Conservation (phyloP, 2,329 filamentous ascomycete species). For the Aspergillus floridensis region DNA sequence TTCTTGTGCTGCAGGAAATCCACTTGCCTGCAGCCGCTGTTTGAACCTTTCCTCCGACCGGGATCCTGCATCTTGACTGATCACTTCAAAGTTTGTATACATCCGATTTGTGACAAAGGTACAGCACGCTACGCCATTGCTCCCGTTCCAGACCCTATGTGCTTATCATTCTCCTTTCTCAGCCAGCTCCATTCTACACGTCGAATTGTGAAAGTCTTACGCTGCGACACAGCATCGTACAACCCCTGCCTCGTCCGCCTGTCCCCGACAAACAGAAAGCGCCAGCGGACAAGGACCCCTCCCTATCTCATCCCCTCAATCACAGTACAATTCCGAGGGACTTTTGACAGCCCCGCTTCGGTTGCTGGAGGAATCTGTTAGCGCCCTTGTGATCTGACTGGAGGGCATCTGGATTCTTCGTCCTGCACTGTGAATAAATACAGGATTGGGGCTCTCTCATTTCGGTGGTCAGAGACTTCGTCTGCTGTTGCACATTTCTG, state of each 20-base stretch:
- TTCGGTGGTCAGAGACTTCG: background rate
- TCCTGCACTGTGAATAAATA: background rate
- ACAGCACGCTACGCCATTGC: background rate
- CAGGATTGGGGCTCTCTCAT: background rate
- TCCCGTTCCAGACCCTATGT: background rate
- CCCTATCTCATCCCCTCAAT: background rate
- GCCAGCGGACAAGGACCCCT: background rate
- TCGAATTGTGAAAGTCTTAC: background rate
- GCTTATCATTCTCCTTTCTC: background rate
- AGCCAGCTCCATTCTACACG: background rate
- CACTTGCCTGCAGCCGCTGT: conserved; percentile 9
- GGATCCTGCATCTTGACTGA: background rate
- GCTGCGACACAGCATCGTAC: background rate
- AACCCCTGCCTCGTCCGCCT: background rate
- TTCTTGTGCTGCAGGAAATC: background rate
- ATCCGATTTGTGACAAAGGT: background rate
- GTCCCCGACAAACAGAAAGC: background rate
- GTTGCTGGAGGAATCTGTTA: background rate
- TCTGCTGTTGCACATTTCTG: background rate
- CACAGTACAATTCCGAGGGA: background rate
- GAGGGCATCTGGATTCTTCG: background rate
- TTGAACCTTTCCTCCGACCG: conserved; percentile 6
- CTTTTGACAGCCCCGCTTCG: background rate
- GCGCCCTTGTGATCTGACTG: background rate
- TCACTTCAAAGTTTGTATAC: background rate